Percentiles rank a stretch among this genome's conserved stretches.
Evolutionary conservation across 306 rosid species (phyloP).

Genomic region (Cicer judaicum): DNA sequence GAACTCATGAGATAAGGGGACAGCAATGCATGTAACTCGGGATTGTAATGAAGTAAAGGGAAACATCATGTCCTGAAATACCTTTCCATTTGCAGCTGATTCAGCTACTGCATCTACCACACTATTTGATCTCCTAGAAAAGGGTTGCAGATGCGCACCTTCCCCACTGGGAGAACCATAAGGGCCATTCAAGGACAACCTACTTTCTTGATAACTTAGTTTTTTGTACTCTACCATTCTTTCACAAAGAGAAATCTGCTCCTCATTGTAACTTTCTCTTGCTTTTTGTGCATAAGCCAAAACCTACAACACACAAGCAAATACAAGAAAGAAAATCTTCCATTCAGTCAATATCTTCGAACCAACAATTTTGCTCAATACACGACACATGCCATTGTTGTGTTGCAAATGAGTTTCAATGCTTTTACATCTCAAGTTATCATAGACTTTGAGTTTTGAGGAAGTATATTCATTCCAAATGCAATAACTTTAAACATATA

Average conservation of each 20-base stretch:
- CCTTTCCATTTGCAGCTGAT: constrained; percentile 79
- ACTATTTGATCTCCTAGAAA: constrained; percentile 58
- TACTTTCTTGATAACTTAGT: constrained; percentile 57
- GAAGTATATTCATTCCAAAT: constrained; percentile 7
- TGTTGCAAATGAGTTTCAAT: background rate
- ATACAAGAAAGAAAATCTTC: constrained; percentile 31
- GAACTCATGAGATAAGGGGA: constrained; percentile 26
- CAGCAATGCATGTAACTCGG: constrained; percentile 11
- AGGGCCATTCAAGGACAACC: constrained; percentile 53
- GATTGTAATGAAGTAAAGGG: constrained; percentile 23
- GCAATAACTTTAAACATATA: background rate
- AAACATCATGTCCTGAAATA: constrained; percentile 38
- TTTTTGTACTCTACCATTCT: constrained; percentile 73
- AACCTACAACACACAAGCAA: constrained; percentile 56
- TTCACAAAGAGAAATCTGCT: constrained; percentile 66
- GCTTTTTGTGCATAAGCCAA: constrained; percentile 67
- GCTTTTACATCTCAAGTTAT: constrained; percentile 29
- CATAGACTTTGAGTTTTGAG: constrained; percentile 28
- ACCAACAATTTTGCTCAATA: constrained; percentile 7
- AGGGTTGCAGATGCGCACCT: constrained; percentile 51
- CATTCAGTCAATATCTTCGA: constrained; percentile 30
- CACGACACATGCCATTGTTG: constrained; percentile 1
- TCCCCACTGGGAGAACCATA: constrained; percentile 52
- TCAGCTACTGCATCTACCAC: constrained; percentile 70
- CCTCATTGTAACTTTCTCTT: constrained; percentile 76